Evolutionary conservation across 345 rosid genomes (phyloP).

Genomic region (Angophora floribunda): DNA sequence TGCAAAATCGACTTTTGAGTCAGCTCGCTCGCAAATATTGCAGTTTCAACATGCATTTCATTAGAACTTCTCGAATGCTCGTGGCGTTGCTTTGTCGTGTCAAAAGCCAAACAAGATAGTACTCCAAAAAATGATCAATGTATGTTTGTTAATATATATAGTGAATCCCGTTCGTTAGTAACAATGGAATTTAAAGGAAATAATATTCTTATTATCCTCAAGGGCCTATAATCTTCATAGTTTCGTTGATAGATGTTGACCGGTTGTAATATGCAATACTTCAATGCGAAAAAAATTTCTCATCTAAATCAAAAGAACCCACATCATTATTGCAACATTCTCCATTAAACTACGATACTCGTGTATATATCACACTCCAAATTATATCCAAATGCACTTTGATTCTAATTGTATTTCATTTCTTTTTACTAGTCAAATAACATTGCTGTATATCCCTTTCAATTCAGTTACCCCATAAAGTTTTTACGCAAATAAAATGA

Average conservation of each 20-base stretch:
- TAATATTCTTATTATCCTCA: too few relatives aligned
- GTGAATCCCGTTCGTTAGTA: too few relatives aligned
- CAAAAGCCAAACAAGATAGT: background rate
- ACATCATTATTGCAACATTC: background rate
- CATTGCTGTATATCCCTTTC: background rate
- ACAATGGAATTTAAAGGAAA: too few relatives aligned
- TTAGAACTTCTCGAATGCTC: background rate
- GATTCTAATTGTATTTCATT: background rate
- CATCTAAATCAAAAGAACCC: background rate
- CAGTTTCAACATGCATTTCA: background rate
- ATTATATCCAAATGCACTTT: background rate
- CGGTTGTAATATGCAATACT: too few relatives aligned
- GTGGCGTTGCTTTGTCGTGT: background rate
- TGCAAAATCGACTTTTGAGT: too few relatives aligned
- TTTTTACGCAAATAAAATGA: background rate
- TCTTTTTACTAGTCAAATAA: background rate
- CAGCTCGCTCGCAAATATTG: too few relatives aligned
- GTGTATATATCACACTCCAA: background rate
- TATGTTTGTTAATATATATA: too few relatives aligned
- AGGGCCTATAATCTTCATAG: too few relatives aligned
- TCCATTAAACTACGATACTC: background rate
- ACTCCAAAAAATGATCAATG: background rate
- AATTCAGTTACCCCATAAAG: background rate
- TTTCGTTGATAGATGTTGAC: too few relatives aligned
- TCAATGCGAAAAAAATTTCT: too few relatives aligned